These are phyloP conservation scores for Penicillium janthinellum DNA, from an alignment of 2,329 filamentous ascomycete species.

Conservation along the genomic window DNA sequence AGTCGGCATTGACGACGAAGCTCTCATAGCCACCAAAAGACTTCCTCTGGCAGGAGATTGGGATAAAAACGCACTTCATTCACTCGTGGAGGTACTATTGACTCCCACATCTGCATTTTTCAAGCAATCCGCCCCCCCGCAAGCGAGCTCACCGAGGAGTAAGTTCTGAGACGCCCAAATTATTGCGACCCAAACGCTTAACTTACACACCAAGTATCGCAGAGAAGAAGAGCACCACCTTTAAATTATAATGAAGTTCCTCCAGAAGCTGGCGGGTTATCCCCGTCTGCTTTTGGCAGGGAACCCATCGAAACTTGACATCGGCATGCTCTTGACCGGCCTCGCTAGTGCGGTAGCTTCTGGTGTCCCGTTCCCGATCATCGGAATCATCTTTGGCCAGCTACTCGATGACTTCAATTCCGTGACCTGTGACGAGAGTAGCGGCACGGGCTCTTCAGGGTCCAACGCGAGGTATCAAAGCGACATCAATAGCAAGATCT, in stretches of 20 bases:
- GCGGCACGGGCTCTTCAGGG: conserved; percentile 8
- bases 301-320: conserved; percentile 37
- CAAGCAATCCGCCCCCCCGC: neutral
- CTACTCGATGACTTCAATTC: conserved; percentile 44
- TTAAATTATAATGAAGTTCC: conserved; percentile 29
- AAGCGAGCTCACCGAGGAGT: conserved; percentile 1
- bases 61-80: neutral
- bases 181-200: neutral
- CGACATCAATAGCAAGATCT: conserved; percentile 55
- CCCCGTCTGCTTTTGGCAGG: conserved; percentile 41
- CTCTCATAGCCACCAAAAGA: neutral
- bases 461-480: conserved; percentile 25
- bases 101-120: neutral
- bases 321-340: conserved; percentile 31
- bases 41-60: neutral
- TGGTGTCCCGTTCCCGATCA: conserved; percentile 45
- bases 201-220: neutral
- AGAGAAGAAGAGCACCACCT: neutral
- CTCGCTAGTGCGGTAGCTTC: conserved; percentile 37
- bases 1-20: neutral
- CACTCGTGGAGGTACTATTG: neutral
- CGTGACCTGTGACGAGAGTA: conserved; percentile 28
- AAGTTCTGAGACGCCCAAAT: neutral
- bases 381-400: conserved; percentile 45
- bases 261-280: conserved; percentile 37